A percentile compares a stretch with the other conserved stretches of the same genome.
Conservation (phyloP, 2,329 filamentous ascomycete genomes). For the Lasiodiplodia sp. region DNA sequence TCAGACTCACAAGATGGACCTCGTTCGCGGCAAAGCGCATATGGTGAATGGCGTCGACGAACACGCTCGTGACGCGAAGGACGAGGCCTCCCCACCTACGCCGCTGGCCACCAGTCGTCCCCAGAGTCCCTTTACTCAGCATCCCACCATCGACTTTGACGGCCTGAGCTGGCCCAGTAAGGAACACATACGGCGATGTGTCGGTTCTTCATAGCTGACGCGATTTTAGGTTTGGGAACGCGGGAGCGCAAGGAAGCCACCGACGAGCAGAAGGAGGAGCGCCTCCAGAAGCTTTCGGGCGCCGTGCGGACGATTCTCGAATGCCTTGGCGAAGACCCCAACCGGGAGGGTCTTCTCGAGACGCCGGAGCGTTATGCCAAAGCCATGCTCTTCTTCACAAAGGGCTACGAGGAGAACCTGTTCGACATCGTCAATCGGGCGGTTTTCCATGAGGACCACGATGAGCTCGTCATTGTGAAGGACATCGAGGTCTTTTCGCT, state of each 20-base stretch:
- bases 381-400: constrained; percentile 93
- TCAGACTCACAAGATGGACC: constrained; percentile 14
- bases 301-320: constrained; percentile 70
- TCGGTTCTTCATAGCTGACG: neutral
- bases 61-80: constrained; percentile 60
- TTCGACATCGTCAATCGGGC: constrained; percentile 90
- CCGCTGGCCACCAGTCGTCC: constrained; percentile 61
- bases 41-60: constrained; percentile 50
- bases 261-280: constrained; percentile 63
- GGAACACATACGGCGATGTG: constrained; percentile 29
- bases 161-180: constrained; percentile 64
- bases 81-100: constrained; percentile 57
- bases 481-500: constrained; percentile 95
- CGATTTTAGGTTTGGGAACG: constrained; percentile 65
- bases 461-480: constrained; percentile 97
- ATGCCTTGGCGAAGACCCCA: constrained; percentile 71
- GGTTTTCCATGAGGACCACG: constrained; percentile 95
- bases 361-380: constrained; percentile 90
- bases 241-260: constrained; percentile 66
- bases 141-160: constrained; percentile 62
- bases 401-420: constrained; percentile 95
- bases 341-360: constrained; percentile 68
- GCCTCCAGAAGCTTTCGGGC: constrained; percentile 67
- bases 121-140: constrained; percentile 58
- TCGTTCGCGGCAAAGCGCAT: constrained; percentile 1